Percentiles rank a stretch among this genome's conserved stretches.
phyloP scores from a whole-genome alignment of 805 yeast species.

The Saccharomycopsis microspora region DNA sequence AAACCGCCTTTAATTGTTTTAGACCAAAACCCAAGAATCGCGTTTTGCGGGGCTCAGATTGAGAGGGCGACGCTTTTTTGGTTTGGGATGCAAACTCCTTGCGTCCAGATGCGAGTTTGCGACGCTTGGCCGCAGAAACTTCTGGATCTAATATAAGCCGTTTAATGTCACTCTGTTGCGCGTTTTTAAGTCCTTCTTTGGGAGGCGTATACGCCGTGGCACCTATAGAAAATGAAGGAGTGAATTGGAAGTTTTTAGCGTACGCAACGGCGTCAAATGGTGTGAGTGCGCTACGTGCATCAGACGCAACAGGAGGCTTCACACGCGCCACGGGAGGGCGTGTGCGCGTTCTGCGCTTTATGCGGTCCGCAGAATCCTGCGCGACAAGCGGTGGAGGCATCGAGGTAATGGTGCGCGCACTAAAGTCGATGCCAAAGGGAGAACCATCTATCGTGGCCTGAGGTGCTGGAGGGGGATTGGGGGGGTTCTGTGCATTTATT shows the following conservation, averaged over 20 bases:
- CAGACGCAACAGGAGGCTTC: not conserved
- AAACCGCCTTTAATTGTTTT: not conserved
- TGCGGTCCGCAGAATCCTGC: not conserved
- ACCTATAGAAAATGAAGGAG: too few relatives aligned
- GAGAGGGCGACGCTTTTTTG: not conserved
- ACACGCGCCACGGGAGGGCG: slow-evolving; percentile 6
- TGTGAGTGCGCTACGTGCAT: slow-evolving; percentile 3
- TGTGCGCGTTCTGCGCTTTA: not conserved
- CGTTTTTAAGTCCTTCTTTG: too few relatives aligned
- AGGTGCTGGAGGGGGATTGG: too few relatives aligned
- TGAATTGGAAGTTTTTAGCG: not conserved
- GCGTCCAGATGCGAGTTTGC: slow-evolving; percentile 25
- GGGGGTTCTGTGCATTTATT: too few relatives aligned
- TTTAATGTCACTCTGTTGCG: slow-evolving; percentile 17
- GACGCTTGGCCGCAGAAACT: slow-evolving; percentile 32
- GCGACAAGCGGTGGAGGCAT: slow-evolving; percentile 15
- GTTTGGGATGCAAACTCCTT: not conserved
- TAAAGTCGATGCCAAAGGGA: slow-evolving; percentile 15
- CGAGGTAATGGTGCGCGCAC: slow-evolving; percentile 3
- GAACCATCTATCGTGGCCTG: slow-evolving; percentile 11
- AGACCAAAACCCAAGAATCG: slow-evolving; percentile 8
- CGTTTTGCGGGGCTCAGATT: not conserved
- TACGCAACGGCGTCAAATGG: slow-evolving; percentile 7
- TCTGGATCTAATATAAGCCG: slow-evolving; percentile 30
- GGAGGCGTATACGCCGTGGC: not conserved